Evolutionary conservation across 2,329 filamentous ascomycete genomes (phyloP), one percentile per base, ranked within the genome.

Genomic region (Teratosphaeria pseudoeucalypti): DNA sequence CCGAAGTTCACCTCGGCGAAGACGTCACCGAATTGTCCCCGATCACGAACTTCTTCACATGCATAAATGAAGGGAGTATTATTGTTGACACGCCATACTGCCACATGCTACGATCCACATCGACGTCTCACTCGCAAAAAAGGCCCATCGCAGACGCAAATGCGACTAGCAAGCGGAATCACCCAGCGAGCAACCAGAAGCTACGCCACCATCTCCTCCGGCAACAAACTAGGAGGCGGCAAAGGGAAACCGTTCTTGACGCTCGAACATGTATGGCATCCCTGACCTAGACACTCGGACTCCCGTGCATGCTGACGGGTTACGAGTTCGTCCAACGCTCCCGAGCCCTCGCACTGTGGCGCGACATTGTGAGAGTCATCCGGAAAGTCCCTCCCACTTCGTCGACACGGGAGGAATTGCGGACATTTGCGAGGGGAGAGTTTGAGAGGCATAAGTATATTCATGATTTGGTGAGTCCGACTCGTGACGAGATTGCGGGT

Each of bases 321-420:
- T 3, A 32, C 55, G 4, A 80, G 75, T 81, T 81, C 68, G 72
- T 81, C 29, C 77, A 81, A 61, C 72, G 77, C 57, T 73, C 77
- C 58, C 74, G 76, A 54, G 77, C 73, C 9, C 64, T 81, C 10
- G 69, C 73, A 7, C 64, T 81, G 49, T 81, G 78, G 76, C 74
- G 76, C 52, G 73, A 78, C 4, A 79, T 80, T 37, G 64, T 79
- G 4, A 72, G 78, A 54, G 73, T 75, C n/a, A 76, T 72, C 37
- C 66, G 70, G 59, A 71, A 70, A 67, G 10, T 67, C 59, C 37
- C 72, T 2, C 64, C 68, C 5, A 70, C 71, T 4, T 63, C 71
- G 3, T 63, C 69, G 2, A 75, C 73, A 5, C 67, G 72, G 34
- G 61, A 66, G 49, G 79, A 81, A 57, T 76, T 81, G 73, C 71